phyloP scores from a whole-genome alignment of 78 protist genomes.

The Capsaspora owczarzaki region DNA sequence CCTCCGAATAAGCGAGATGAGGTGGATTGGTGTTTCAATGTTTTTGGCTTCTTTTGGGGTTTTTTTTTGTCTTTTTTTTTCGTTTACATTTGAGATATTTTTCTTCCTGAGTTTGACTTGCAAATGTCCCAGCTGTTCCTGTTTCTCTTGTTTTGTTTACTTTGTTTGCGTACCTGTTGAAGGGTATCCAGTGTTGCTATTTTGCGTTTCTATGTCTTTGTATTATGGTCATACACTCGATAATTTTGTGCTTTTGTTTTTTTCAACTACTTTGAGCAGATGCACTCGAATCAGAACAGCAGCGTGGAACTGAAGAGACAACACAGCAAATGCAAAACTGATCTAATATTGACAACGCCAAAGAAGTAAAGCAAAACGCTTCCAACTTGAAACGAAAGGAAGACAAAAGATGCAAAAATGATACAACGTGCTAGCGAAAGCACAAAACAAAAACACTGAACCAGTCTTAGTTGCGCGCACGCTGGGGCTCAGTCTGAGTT shows the following conservation, averaged over 20 bases:
- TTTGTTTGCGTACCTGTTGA: background rate
- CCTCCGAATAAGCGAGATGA: too few relatives aligned
- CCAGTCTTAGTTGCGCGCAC: background rate
- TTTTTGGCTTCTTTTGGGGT: too few relatives aligned
- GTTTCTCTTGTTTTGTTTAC: background rate
- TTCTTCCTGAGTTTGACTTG: background rate
- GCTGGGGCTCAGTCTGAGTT: background rate
- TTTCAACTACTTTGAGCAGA: too few relatives aligned
- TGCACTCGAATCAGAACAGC: too few relatives aligned
- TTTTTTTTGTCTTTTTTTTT: too few relatives aligned
- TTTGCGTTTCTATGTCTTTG: background rate
- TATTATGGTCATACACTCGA: too few relatives aligned
- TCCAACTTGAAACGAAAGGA: too few relatives aligned
- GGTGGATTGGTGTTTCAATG: too few relatives aligned
- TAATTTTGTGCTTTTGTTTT: too few relatives aligned
- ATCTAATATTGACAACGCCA: background rate
- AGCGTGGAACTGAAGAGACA: too few relatives aligned
- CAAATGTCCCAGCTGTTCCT: background rate
- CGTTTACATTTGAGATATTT: background rate
- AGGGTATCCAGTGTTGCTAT: background rate
- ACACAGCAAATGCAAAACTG: background rate
- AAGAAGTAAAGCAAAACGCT: background rate
- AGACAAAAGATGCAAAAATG: background rate
- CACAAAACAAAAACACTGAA: background rate
- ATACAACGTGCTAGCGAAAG: background rate